phyloP scores from a whole-genome alignment of 306 rosid species.

The Acacia confusa region DNA sequence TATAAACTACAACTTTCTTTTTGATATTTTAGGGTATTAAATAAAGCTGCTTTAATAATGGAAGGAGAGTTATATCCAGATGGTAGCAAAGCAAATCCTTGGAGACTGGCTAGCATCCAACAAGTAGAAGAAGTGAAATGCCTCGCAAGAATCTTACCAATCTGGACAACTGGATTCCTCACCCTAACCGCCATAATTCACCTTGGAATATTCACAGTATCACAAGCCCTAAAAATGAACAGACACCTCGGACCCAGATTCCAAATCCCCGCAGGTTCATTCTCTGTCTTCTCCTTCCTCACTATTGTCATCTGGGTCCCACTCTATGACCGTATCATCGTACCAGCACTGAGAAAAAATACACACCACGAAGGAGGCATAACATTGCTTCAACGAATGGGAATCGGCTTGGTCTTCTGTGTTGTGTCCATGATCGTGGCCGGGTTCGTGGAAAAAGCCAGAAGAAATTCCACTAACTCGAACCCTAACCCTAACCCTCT shows the following conservation, averaged over 20 bases:
- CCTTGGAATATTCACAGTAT: constrained; percentile 49
- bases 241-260: constrained; percentile 41
- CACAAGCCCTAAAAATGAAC: constrained; percentile 62
- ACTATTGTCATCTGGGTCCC: constrained; percentile 41
- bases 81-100: constrained; percentile 44
- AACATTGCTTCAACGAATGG: constrained; percentile 45
- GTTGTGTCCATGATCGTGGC: constrained; percentile 39
- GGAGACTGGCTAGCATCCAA: constrained; percentile 65
- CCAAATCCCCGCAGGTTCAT: constrained; percentile 46
- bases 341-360: constrained; percentile 32
- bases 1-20: neutral
- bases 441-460: constrained; percentile 30
- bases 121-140: constrained; percentile 70
- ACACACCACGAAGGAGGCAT: constrained; percentile 41
- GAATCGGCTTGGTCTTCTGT: constrained; percentile 44
- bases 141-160: constrained; percentile 42
- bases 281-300: constrained; percentile 37
- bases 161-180: constrained; percentile 52
- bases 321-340: constrained; percentile 40
- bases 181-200: constrained; percentile 45
- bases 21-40: constrained; percentile 26
- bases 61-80: constrained; percentile 42
- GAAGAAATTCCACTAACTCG: constrained; percentile 32
- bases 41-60: constrained; percentile 41
- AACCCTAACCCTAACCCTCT: constrained; percentile 40